These are phyloP conservation scores for Phyllosticta ampelicida DNA, from an alignment of 2,329 filamentous ascomycete genomes.

Conservation along the genomic window DNA sequence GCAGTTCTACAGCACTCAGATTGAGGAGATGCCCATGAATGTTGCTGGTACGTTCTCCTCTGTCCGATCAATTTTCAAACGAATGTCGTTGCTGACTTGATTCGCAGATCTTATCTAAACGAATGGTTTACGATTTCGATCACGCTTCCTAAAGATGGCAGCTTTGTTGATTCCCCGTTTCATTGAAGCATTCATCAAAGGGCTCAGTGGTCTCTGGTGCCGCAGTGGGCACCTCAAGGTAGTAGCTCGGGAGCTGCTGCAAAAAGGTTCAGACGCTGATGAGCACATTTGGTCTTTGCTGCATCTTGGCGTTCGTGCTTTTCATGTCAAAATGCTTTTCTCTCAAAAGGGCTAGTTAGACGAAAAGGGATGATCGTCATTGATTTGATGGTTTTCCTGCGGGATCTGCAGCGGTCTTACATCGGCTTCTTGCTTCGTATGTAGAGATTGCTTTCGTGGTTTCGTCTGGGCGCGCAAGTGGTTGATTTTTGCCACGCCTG, in stretches of 20 bases:
- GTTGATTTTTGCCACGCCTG: slow-evolving; percentile 19
- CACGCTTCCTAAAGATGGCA: slow-evolving; percentile 16
- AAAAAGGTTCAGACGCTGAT: slow-evolving; percentile 18
- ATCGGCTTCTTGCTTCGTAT: slow-evolving; percentile 19
- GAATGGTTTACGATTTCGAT: slow-evolving; percentile 19
- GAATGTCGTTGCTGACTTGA: slow-evolving; percentile 13
- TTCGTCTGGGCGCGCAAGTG: slow-evolving; percentile 25
- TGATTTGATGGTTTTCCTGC: slow-evolving; percentile 14
- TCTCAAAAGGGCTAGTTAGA: slow-evolving; percentile 25
- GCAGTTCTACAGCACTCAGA: slow-evolving; percentile 99
- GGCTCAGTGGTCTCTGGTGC: slow-evolving; percentile 8
- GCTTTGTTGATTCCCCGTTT: slow-evolving; percentile 20
- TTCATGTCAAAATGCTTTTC: slow-evolving; percentile 29
- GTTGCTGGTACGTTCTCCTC: slow-evolving; percentile 46
- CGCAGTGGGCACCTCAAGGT: not conserved
- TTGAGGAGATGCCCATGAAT: slow-evolving; percentile 99
- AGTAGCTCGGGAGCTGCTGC: slow-evolving; percentile 10
- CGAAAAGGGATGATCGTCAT: slow-evolving; percentile 19
- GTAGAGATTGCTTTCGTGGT: slow-evolving; percentile 20
- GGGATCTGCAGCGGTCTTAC: slow-evolving; percentile 23
- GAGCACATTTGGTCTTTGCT: slow-evolving; percentile 20
- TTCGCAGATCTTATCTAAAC: slow-evolving; percentile 29
- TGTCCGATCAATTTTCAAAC: too few species aligned
- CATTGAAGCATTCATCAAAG: slow-evolving; percentile 11
- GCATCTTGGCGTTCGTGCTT: slow-evolving; percentile 31